These are phyloP conservation scores for Alloteropsis semialata DNA, from an alignment of 176 grass and related monocot genomes.

Conservation along the genomic window DNA sequence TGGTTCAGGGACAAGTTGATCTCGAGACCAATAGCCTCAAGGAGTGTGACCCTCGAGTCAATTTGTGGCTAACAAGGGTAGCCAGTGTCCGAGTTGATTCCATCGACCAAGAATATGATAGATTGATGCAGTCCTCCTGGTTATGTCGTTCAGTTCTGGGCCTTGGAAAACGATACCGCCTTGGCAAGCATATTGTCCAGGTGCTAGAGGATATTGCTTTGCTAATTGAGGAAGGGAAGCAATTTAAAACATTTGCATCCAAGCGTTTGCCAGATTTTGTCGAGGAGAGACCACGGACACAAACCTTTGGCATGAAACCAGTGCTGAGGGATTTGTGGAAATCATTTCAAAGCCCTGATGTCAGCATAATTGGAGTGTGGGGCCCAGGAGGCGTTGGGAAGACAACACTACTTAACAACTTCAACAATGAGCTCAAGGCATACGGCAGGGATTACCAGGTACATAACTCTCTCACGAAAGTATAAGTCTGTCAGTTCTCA, in stretches of 20 bases:
- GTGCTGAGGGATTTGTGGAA: slow-evolving; percentile 7
- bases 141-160: slow-evolving; percentile 11
- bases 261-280: slow-evolving; percentile 25
- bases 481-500: neutral
- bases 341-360: neutral
- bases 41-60: slow-evolving; percentile 26
- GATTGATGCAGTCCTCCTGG: slow-evolving; percentile 18
- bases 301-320: slow-evolving; percentile 38
- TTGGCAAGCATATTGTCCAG: slow-evolving; percentile 26
- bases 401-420: slow-evolving; percentile 51
- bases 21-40: slow-evolving; percentile 26
- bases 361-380: slow-evolving; percentile 50
- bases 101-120: slow-evolving; percentile 19
- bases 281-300: neutral
- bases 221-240: slow-evolving; percentile 21
- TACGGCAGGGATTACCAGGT: slow-evolving; percentile 21
- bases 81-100: neutral
- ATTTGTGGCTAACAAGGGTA: slow-evolving; percentile 32
- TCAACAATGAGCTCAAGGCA: slow-evolving; percentile 53
- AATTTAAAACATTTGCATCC: slow-evolving; percentile 23
- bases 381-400: slow-evolving; percentile 67
- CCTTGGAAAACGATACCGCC: neutral
- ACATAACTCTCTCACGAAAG: neutral
- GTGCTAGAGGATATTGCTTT: slow-evolving; percentile 21
- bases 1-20: slow-evolving; percentile 21